A percentile compares a stretch with the other conserved stretches of the same genome.
These are phyloP conservation scores for Botrytis tulipae DNA, from an alignment of 2,329 filamentous ascomycete genomes.

Conservation along the genomic window DNA sequence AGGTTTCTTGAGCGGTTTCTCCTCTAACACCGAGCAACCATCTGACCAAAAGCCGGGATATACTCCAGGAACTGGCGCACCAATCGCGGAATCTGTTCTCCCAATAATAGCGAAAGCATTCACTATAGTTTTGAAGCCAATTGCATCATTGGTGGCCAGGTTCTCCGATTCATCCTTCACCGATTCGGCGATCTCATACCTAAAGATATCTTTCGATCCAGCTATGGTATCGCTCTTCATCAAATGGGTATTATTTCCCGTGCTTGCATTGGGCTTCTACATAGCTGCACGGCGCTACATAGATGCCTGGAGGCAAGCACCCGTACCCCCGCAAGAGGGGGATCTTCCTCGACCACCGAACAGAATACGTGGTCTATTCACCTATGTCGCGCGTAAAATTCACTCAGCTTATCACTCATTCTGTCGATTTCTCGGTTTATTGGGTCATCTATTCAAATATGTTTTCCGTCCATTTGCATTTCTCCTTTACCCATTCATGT, in stretches of 20 bases:
- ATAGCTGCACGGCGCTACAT: not conserved
- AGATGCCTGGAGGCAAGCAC: not conserved
- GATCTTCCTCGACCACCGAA: not conserved
- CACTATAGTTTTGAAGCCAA: not conserved
- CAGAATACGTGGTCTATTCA: not conserved
- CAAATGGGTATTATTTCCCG: not conserved
- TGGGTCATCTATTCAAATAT: not conserved
- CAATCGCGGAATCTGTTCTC: not conserved
- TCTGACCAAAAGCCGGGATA: no score
- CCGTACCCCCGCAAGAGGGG: not conserved
- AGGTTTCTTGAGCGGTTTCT: not conserved
- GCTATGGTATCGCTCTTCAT: not conserved
- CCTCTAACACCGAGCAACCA: not conserved
- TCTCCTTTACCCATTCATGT: not conserved
- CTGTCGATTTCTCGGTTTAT: not conserved
- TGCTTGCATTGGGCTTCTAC: not conserved
- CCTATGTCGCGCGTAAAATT: not conserved
- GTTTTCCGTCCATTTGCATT: not conserved
- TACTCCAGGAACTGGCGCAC: not conserved
- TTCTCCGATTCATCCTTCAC: not conserved
- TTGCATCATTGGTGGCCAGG: not conserved
- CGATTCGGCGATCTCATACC: not conserved
- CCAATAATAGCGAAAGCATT: not conserved
- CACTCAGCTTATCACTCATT: not conserved
- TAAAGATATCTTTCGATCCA: not conserved